Conservation (phyloP, 306 rosid species). For the Ziziphus jujuba region DNA sequence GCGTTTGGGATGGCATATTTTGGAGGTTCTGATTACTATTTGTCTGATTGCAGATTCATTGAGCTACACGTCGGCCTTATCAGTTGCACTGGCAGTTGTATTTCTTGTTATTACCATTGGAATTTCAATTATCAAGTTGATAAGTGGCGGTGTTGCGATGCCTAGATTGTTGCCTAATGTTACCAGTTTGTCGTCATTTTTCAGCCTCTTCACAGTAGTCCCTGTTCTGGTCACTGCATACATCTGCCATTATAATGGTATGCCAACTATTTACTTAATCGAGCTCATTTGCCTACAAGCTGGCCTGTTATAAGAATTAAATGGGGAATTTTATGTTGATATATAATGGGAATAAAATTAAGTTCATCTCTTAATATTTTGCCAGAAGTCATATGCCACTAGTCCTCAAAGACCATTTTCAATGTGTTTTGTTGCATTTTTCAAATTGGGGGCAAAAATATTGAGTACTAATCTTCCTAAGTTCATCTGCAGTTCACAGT, state of each 20-base stretch:
- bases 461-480: constrained; percentile 18
- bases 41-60: constrained; percentile 76
- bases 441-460: no score
- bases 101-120: constrained; percentile 87
- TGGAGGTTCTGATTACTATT: not conserved
- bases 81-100: constrained; percentile 75
- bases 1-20: not conserved
- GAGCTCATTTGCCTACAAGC: constrained; percentile 16
- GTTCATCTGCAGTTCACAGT: constrained; percentile 67
- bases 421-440: no score
- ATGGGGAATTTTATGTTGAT: not conserved
- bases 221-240: constrained; percentile 83
- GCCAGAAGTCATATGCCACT: no score
- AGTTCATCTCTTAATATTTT: no score
- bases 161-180: constrained; percentile 73
- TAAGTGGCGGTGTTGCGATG: constrained; percentile 66
- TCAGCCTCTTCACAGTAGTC: constrained; percentile 68
- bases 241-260: constrained; percentile 90
- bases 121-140: constrained; percentile 67
- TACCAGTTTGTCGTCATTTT: constrained; percentile 50
- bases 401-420: no score
- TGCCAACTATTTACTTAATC: constrained; percentile 16
- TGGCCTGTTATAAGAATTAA: constrained; percentile 5
- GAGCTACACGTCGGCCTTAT: constrained; percentile 81
- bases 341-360: not conserved